These are phyloP conservation scores for Ceratocystiopsis sp. DNA, from an alignment of 2,329 filamentous ascomycete species.

Conservation along the genomic window DNA sequence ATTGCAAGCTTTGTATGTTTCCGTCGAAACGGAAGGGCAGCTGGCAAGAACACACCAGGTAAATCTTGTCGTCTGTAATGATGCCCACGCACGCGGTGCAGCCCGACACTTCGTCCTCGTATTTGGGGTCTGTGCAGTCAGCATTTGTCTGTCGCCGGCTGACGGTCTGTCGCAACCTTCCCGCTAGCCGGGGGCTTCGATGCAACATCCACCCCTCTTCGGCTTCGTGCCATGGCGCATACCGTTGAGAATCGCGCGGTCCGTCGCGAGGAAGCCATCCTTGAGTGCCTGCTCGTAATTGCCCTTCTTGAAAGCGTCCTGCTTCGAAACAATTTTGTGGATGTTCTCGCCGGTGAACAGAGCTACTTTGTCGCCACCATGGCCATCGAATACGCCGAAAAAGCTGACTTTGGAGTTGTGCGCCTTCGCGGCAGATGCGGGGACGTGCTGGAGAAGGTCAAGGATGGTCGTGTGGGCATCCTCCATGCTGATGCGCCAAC, in stretches of 20 bases:
- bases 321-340: slow-evolving; percentile 85
- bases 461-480: slow-evolving; percentile 84
- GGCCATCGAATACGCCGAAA: slow-evolving; percentile 96
- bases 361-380: slow-evolving; percentile 93
- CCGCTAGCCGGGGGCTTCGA: background rate
- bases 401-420: slow-evolving; percentile 68
- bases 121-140: slow-evolving; percentile 60
- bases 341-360: slow-evolving; percentile 84
- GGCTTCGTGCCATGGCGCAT: slow-evolving; percentile 15
- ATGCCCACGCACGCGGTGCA: slow-evolving; percentile 90
- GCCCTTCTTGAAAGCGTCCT: slow-evolving; percentile 80
- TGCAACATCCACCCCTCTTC: background rate
- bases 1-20: too few relatives aligned
- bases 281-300: slow-evolving; percentile 93
- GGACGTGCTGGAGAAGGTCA: slow-evolving; percentile 51
- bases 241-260: slow-evolving; percentile 93
- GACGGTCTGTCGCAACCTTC: too few relatives aligned
- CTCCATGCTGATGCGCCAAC: slow-evolving; percentile 99
- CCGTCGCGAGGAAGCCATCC: slow-evolving; percentile 91
- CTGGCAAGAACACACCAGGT: slow-evolving; percentile 52
- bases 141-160: background rate
- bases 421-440: slow-evolving; percentile 38
- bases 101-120: slow-evolving; percentile 94
- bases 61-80: slow-evolving; percentile 83
- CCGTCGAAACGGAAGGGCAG: background rate